Percentiles rank a stretch among this genome's conserved stretches.
phyloP scores from a whole-genome alignment of 139 green algal genomes.

The Chlorella sp. region DNA sequence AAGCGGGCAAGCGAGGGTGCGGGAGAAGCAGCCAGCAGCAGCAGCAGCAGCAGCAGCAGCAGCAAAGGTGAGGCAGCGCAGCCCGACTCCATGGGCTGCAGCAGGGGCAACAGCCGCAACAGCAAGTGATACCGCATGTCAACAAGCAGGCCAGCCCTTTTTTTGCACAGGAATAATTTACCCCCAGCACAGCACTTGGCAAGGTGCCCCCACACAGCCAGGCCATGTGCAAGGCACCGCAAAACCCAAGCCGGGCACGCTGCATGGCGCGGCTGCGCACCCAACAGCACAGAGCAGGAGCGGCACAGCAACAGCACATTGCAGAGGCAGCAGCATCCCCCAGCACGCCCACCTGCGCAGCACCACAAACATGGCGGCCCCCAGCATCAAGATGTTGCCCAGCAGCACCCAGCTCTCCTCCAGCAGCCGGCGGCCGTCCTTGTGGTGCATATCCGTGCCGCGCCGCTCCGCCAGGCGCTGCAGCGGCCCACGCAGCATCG shows the following conservation, averaged over 20 bases:
- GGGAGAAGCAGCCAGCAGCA: not conserved
- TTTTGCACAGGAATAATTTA: no score
- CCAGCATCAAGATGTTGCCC: slow-evolving; percentile 30
- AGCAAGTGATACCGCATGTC: no score
- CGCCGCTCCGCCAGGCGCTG: not conserved
- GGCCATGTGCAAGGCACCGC: no score
- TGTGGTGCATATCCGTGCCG: not conserved
- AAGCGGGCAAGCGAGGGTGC: not conserved
- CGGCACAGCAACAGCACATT: not conserved
- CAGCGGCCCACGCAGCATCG: not conserved
- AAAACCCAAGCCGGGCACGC: no score
- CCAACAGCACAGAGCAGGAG: no score
- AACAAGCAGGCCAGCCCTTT: no score
- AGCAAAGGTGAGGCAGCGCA: no score
- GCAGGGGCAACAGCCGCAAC: no score
- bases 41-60: not conserved
- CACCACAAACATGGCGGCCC: slow-evolving; percentile 16
- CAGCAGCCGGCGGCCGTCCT: slow-evolving; percentile 15
- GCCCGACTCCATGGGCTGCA: no score
- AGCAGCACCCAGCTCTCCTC: slow-evolving; percentile 43
- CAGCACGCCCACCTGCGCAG: slow-evolving; percentile 3
- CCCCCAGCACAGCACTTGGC: no score
- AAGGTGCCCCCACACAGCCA: no score
- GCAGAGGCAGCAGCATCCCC: no score
- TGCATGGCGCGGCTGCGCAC: not conserved